These are phyloP conservation scores for Fusarium gaditjirri DNA, from an alignment of 2,329 filamentous ascomycete species.

Conservation along the genomic window DNA sequence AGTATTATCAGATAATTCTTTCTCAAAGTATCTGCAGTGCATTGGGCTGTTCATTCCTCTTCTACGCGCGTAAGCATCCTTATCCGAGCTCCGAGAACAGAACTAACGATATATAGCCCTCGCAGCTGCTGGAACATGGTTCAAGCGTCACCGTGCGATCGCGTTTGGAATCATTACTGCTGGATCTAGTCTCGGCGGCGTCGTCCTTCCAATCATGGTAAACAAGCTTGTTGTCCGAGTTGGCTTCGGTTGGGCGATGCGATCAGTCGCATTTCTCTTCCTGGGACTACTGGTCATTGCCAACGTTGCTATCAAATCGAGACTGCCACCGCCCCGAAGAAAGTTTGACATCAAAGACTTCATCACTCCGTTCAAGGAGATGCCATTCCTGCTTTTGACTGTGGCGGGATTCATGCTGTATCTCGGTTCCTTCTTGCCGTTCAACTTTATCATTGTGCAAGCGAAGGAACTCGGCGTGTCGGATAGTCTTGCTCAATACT, in stretches of 20 bases:
- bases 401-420: conserved; percentile 48
- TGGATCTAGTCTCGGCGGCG: conserved; percentile 52
- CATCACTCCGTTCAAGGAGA: conserved; percentile 1
- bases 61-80: conserved; percentile 20
- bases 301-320: conserved; percentile 46
- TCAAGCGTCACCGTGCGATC: conserved; percentile 48
- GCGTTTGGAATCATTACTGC: conserved; percentile 52
- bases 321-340: conserved; percentile 29
- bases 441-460: conserved; percentile 51
- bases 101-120: background rate
- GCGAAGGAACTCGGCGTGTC: conserved; percentile 46
- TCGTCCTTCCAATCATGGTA: conserved; percentile 56
- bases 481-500: conserved; percentile 46
- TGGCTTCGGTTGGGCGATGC: conserved; percentile 55
- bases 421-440: conserved; percentile 51
- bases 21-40: conserved; percentile 53
- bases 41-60: conserved; percentile 43
- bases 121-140: conserved; percentile 42
- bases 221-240: conserved; percentile 48
- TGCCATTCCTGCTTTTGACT: background rate
- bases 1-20: conserved; percentile 57
- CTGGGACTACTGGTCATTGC: conserved; percentile 48
- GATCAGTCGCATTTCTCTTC: conserved; percentile 53
- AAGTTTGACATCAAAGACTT: background rate
- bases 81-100: accelerated